A percentile compares a stretch with the other conserved stretches of the same genome.
Evolutionary conservation across 228 moss, liverwort and hornwort species (phyloP).

Genomic region (Sphagnum magellanicum): DNA sequence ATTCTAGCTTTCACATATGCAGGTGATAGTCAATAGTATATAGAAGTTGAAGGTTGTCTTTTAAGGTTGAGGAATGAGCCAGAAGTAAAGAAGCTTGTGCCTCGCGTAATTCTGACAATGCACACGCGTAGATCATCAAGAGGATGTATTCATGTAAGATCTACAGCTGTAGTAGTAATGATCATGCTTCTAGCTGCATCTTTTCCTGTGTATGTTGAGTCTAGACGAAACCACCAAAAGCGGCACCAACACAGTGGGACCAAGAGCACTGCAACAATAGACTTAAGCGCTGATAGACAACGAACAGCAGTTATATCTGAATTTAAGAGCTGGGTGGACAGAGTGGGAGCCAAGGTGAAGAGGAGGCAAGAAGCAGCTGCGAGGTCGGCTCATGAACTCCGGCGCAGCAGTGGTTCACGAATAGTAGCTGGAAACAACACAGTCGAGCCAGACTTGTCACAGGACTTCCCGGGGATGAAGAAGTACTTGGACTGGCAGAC

Average conservation of each 20-base stretch:
- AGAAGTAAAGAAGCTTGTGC: too few species aligned
- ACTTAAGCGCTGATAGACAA: slow-evolving; percentile 3
- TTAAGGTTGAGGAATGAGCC: too few species aligned
- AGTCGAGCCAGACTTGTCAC: slow-evolving; percentile 23
- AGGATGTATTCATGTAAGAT: too few species aligned
- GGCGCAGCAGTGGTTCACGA: neutral
- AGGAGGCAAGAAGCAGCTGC: slow-evolving; percentile 1
- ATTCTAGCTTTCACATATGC: too few species aligned
- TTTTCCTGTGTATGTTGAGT: neutral
- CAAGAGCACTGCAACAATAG: neutral
- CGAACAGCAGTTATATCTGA: neutral
- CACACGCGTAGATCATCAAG: too few species aligned
- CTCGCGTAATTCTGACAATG: too few species aligned
- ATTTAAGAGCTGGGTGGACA: slow-evolving; percentile 19
- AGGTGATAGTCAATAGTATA: too few species aligned
- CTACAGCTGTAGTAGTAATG: too few species aligned
- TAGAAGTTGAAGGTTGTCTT: too few species aligned
- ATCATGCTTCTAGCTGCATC: too few species aligned
- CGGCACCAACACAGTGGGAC: neutral
- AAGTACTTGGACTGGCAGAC: slow-evolving; percentile 32
- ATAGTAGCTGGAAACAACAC: slow-evolving; percentile 14
- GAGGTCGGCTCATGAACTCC: neutral
- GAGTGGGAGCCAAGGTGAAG: slow-evolving; percentile 15
- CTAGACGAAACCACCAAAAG: neutral
- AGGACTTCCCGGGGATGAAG: slow-evolving; percentile 41